Evolutionary conservation across 352 stramenopile species (phyloP), one percentile per base, ranked within the genome.

Genomic region (Pythium folliculosum): DNA sequence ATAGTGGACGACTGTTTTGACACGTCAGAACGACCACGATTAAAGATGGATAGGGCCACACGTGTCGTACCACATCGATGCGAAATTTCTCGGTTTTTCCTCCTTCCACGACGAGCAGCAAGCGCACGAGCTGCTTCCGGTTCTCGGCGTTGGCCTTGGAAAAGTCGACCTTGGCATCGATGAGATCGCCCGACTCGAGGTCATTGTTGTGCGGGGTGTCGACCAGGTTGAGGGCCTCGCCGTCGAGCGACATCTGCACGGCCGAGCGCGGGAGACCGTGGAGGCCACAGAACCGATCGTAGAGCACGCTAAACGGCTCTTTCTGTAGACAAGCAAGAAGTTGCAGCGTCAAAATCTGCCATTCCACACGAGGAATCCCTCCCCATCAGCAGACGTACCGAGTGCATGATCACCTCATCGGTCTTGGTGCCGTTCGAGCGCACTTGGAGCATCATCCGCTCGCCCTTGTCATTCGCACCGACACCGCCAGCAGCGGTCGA

Each of bases 161-260:
- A 40, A 91, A 92, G 52, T 92, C 81, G 37, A 91, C 84, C 38
- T 89, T 90, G 17, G 84, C 82, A 56, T 92, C 84, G 40, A 92
- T 84, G 12, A 92, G 49, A 51, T 92, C 81, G 27, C 76, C 81
- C 2, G 77, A 71, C 47, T 90, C 83, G 12, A 90, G 67, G 45
- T 89, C 80, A 58, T 65, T 70, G 6, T 56, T 59, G 1, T 53
- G 48, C 1, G 81, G 76, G 17, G 78, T 89, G 21, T 58, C 55
- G 0, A 52, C 61, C 9, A 73, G 48, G 12, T 62, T 45, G 38
- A 92, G 63, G 0, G 51, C 23, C 12, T 82, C 78, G 10, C 82
- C 84, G 68, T 92, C 82, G 17, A 92, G 73, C 4, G 63, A 75
- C 79, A 92, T 88, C 17, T 78, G 70, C 3, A 92, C 79, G 9